Percentiles rank a stretch among this genome's conserved stretches.
These are phyloP conservation scores for Heimioporus sp. DNA, from an alignment of 768 basidiomycete genomes.

Conservation along the genomic window DNA sequence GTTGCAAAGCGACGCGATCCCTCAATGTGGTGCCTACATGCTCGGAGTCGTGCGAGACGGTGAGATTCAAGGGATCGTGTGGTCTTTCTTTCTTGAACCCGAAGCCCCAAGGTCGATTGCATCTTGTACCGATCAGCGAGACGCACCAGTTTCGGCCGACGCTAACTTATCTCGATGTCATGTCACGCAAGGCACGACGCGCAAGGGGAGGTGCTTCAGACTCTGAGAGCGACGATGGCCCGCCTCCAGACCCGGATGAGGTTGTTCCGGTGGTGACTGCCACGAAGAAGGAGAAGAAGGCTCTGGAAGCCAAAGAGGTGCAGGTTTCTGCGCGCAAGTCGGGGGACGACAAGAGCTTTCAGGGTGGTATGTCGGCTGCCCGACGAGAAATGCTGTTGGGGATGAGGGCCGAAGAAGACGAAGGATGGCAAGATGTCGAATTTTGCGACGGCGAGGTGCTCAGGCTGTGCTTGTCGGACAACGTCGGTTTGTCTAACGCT, in stretches of 20 bases:
- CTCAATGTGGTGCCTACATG: constrained; percentile 64
- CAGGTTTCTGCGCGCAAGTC: constrained; percentile 71
- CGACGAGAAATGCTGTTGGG: constrained; percentile 74
- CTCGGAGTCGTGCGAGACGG: constrained; percentile 77
- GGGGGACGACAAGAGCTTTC: constrained; percentile 58
- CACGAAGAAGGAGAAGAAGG: constrained; percentile 57
- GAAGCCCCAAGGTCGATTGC: constrained; percentile 53
- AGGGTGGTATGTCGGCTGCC: constrained; percentile 66
- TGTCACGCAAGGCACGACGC: constrained; percentile 62
- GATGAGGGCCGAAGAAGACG: constrained; percentile 77
- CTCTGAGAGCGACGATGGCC: constrained; percentile 76
- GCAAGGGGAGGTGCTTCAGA: constrained; percentile 48
- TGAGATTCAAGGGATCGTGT: constrained; percentile 29
- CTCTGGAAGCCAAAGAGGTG: constrained; percentile 67
- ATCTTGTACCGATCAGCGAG: constrained; percentile 76
- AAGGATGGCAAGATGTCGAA: constrained; percentile 66
- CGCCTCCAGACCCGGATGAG: constrained; percentile 80
- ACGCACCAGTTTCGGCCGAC: constrained; percentile 83
- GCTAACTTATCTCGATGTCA: constrained; percentile 73
- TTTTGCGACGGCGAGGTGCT: constrained; percentile 66
- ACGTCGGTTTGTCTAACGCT: constrained; percentile 9
- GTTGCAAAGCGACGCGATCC: constrained; percentile 69
- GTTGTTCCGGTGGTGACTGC: constrained; percentile 39
- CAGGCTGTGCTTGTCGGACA: neutral
- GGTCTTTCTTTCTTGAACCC: constrained; percentile 6